Evolutionary conservation across 2,329 filamentous ascomycete species (phyloP).

Genomic region (Scedosporium minutisporum): DNA sequence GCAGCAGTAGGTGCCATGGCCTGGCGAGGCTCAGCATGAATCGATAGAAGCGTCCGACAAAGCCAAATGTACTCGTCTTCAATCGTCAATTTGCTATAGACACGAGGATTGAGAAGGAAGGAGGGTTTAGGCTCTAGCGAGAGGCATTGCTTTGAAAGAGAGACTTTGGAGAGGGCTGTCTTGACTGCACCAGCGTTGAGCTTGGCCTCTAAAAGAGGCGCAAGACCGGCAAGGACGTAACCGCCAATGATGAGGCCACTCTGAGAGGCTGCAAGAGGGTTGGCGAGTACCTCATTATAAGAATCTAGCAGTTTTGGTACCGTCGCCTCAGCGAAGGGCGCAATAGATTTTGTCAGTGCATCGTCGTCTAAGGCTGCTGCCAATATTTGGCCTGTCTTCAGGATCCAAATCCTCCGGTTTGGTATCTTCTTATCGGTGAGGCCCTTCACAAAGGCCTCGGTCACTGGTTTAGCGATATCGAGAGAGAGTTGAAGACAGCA

Average conservation of each 20-base stretch:
- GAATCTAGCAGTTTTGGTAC: constrained; percentile 52
- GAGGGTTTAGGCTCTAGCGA: constrained; percentile 71
- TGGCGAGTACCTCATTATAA: constrained; percentile 69
- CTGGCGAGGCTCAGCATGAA: constrained; percentile 45
- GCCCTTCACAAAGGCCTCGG: constrained; percentile 71
- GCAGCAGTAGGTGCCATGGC: constrained; percentile 38
- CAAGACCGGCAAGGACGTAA: constrained; percentile 62
- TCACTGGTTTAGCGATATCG: constrained; percentile 54
- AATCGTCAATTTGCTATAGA: constrained; percentile 69
- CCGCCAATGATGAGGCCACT: constrained; percentile 73
- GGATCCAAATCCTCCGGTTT: constrained; percentile 70
- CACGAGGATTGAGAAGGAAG: constrained; percentile 72
- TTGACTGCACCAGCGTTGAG: constrained; percentile 42
- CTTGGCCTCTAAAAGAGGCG: constrained; percentile 41
- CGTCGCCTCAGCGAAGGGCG: constrained; percentile 40
- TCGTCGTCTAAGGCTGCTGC: constrained; percentile 41
- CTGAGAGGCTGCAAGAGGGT: constrained; percentile 70
- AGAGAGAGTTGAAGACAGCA: constrained; percentile 51
- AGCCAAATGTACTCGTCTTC: constrained; percentile 76
- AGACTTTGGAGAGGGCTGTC: constrained; percentile 43
- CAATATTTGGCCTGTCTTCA: constrained; percentile 63
- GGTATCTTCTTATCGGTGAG: constrained; percentile 74
- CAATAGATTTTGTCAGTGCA: constrained; percentile 24
- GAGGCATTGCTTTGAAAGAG: constrained; percentile 56
- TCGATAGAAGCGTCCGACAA: constrained; percentile 55